Percentiles rank a stretch among this genome's conserved stretches.
Evolutionary conservation across 257 asterid species (phyloP).

Genomic region (Rubia yunnanensis): DNA sequence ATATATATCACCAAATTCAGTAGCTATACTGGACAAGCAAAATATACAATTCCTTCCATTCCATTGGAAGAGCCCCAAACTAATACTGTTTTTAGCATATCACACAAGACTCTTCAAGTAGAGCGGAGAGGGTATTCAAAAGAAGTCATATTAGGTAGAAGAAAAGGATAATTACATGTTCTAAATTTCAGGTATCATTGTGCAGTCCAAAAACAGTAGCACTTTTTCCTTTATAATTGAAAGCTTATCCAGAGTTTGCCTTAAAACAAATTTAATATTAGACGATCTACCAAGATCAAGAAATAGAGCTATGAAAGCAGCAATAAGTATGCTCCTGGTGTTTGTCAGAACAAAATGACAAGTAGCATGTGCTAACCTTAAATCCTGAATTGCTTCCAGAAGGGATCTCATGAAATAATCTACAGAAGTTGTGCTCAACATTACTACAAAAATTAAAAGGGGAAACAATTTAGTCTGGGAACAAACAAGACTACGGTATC

Average conservation of each 20-base stretch:
- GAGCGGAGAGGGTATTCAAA: neutral
- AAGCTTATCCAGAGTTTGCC: neutral
- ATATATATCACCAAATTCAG: neutral
- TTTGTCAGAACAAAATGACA: neutral
- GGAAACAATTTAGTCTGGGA: neutral
- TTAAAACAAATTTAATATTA: neutral
- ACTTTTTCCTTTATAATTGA: neutral
- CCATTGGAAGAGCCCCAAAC: neutral
- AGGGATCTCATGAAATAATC: conserved; percentile 70
- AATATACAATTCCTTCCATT: neutral
- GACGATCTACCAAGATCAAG: neutral
- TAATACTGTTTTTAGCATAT: too few relatives aligned
- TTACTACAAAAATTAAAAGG: conserved; percentile 45
- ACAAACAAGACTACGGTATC: neutral
- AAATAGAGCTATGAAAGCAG: neutral
- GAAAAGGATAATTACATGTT: neutral
- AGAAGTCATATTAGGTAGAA: neutral
- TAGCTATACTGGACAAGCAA: neutral
- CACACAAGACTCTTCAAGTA: neutral
- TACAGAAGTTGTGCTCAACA: conserved; percentile 64
- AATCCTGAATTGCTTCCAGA: conserved; percentile 78
- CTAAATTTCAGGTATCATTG: neutral
- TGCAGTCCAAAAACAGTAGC: neutral
- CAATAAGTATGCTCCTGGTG: neutral
- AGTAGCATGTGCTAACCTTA: conserved; percentile 46